Evolutionary conservation across 345 rosid genomes (phyloP).

Genomic region (Raphanus sativus): DNA sequence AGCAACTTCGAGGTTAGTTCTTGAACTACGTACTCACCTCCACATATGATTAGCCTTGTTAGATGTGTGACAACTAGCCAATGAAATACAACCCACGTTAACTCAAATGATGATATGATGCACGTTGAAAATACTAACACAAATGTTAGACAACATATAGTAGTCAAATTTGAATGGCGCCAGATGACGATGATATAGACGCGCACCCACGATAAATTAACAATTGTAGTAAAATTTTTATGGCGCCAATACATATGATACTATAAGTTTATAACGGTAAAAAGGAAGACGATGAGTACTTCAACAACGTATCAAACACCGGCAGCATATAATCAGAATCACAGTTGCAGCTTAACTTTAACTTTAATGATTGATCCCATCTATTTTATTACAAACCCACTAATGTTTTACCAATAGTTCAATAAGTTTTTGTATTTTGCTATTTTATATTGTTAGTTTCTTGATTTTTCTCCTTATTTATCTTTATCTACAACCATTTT

Average conservation of each 20-base stretch:
- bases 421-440: neutral
- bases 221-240: neutral
- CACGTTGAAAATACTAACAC: neutral
- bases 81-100: neutral
- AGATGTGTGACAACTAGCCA: slow-evolving; percentile 13
- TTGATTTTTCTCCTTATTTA: neutral
- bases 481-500: neutral
- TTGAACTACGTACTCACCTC: neutral
- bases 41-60: neutral
- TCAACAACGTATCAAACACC: slow-evolving; percentile 16
- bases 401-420: neutral
- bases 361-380: neutral
- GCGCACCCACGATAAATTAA: neutral
- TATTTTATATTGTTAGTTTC: too few species aligned
- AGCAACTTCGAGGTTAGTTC: slow-evolving; percentile 10
- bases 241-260: neutral
- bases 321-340: neutral
- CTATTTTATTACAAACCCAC: neutral
- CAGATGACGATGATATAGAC: too few species aligned
- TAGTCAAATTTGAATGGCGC: neutral
- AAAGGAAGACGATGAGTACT: slow-evolving; percentile 3
- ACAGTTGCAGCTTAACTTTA: neutral
- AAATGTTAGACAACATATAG: neutral
- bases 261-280: slow-evolving; percentile 1
- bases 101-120: neutral